Evolutionary conservation across 176 grass and related monocot species (phyloP), one percentile per base, ranked within the genome.

Genomic region (Oryza australiensis): DNA sequence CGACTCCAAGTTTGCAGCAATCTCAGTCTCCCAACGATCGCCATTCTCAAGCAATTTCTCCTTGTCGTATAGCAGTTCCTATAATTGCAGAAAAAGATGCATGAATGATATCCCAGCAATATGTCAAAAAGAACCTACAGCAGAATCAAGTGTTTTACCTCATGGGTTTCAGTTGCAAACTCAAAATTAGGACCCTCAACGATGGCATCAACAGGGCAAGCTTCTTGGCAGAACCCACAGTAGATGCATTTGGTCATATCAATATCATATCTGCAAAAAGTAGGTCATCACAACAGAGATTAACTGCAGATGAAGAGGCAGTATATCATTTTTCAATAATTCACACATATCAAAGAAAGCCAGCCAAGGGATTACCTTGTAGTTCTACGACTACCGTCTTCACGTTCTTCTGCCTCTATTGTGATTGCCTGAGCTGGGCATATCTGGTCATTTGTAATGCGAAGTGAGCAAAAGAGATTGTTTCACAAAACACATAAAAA

Each of bases 181-280:
- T 99, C 96, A 71, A 99, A 99, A 79, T 99, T 99, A 37, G 96
- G 96, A 2, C 93, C 96, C 82, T 99, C 96, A 10, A 99, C 96
- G 55, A 99, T 99, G 66, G 96, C 96, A 91, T 99, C 96, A 2
- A 99, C 96, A 72, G 96, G 96, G 65, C 96, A 99, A 20, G 96
- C 96, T 78, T 99, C 96, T 76, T 99, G 96, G 83, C 96, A 99
- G 85, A 95, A 99, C 43, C 96, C 96, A 67, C 93, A 99, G 77
- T 99, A 99, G 74, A 99, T 99, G 85, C 96, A 99, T 84, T 99
- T 99, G 33, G 96, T 99, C 96, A 99, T 95, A 77, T 95, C 93
- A 80, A 95, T 99, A 77, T 99, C 93, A 66, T 98, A 98, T 86
- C 95, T 98, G 84, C 26, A 60, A 12, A 3, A 64, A 51, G 7